Evolutionary conservation across 139 green algal genomes (phyloP), one percentile per base, ranked within the genome.

Genomic region (Haematococcus lacustris): DNA sequence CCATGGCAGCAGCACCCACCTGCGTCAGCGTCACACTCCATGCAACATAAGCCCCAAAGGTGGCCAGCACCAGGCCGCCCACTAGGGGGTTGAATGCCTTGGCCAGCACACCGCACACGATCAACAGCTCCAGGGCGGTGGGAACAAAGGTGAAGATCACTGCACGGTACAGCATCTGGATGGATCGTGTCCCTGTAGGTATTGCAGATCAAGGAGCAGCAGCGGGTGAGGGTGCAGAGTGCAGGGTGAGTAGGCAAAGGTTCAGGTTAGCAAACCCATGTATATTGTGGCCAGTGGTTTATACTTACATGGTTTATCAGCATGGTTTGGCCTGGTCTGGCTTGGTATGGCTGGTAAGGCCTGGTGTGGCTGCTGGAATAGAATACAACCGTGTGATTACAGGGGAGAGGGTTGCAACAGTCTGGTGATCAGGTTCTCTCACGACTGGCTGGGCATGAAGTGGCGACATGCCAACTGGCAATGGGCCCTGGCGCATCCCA

Each of bases 81-180:
- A 95, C 83, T 1, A 73, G 3, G 0, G 85, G 76, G 23, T 62
- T 73, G 77, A 94, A 94, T 37, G 61, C 76, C 21, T 33, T 74
- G 1, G 83, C 87, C 41, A 98, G 83, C 62, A 98, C 76, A 1
- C 40, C 74, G 69, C 86, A 92, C 78, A 99, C 95, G 71, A 93
- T 76, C 34, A 83, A 73, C 66, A 98, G 82, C 85, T 99, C 95
- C 33, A 98, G 63, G 3, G 80, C 71, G 0, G 94, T 98, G 34
- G 95, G 95, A 21, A 96, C 61, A 64, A 98, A 94, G 26, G 93
- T 98, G 84, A 98, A 98, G 9, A 97, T 86, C 2, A 97, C 78
- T 1, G 91, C 88, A 1, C 93, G 76, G 78, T 97, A 98, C n/a
- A 98, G 85, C 78, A 96, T 94, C 47, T 86, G 86, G n/a, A 97